These are phyloP conservation scores for Yamadazyma blattariae DNA, from an alignment of 1,139 yeast species.

Conservation along the genomic window DNA sequence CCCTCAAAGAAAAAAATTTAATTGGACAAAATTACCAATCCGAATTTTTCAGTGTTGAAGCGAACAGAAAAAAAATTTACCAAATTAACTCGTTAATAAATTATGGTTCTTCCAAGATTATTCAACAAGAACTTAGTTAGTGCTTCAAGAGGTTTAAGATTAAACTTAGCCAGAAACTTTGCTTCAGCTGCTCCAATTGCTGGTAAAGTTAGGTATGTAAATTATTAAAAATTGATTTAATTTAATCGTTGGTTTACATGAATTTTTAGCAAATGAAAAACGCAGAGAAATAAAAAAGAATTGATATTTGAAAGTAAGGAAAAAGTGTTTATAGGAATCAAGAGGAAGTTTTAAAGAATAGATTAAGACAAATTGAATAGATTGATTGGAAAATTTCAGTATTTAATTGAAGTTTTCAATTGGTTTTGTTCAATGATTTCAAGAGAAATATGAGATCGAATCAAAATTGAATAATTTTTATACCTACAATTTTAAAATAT, in stretches of 20 bases:
- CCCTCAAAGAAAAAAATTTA: constrained; percentile 1
- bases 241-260: background rate
- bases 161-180: constrained; percentile 74
- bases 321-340: too few relatives aligned
- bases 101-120: constrained; percentile 85
- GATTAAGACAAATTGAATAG: too few relatives aligned
- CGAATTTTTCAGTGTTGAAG: constrained; percentile 9
- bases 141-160: constrained; percentile 66
- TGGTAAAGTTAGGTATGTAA: constrained; percentile 90
- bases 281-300: too few relatives aligned
- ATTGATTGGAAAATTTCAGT: too few relatives aligned
- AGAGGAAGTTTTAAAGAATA: too few relatives aligned
- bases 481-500: too few relatives aligned
- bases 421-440: too few relatives aligned
- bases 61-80: constrained; percentile 5
- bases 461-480: too few relatives aligned
- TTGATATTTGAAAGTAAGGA: background rate
- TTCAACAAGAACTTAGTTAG: constrained; percentile 89
- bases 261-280: too few relatives aligned
- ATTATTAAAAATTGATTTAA: constrained; percentile 1
- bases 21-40: constrained; percentile 7
- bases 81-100: constrained; percentile 3
- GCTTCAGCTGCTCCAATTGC: constrained; percentile 82
- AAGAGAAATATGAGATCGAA: too few relatives aligned
- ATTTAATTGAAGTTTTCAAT: too few relatives aligned